Base-by-base conservation (phyloP, 495 filamentous ascomycete genomes). In the Xylaria nigripes region DNA sequence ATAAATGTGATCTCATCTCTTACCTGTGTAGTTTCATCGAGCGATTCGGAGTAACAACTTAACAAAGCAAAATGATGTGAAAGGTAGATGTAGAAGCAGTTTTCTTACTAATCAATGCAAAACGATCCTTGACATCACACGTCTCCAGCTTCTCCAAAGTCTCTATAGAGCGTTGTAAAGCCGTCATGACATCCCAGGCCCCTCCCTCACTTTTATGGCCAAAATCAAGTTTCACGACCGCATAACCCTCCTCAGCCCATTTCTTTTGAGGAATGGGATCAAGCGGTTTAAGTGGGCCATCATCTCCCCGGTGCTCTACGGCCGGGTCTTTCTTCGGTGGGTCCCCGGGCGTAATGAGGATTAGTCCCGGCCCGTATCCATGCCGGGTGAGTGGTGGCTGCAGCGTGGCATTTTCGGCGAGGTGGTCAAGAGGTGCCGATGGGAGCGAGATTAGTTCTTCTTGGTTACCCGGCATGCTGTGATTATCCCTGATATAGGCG, bases 211-310 rank as follows among this genome's bases (percentile, higher is more conserved):
- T 19, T 43, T 58, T 41, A 18, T 48, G 49, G 0, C 34, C 34
- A 2, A 48, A 29, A 8, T 46, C 55, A 0, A 80, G 55, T 56
- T 77, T 71, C 0, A 65, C 75, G 2, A 80, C 76, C 1, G 76
- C 70, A 50, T 75, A 82, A 6, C 80, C 74, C 64, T 82, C 79
- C 60, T 83, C 79, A 3, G 79, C 80, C 78, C 80, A 83, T 68
- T 82, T 83, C 48, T 72, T 58, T 19, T 72, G 52, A 1, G 76
- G 78, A 18, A 70, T 68, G 1, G 77, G 77, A 22, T 72, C 71
- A 16, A 73, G 59, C n/a, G 62, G 66, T 47, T 64, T 29, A 6
- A 6, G 15, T 13, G 16, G 42, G 7, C 6, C 6, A 9, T 24
- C 43, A 13, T 41, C 32, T 12, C 19, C 29, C 6, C 16, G 42